A percentile compares a stretch with the other conserved stretches of the same genome.
These are phyloP conservation scores for Pistacia atlantica DNA, from an alignment of 345 rosid species.

Conservation along the genomic window DNA sequence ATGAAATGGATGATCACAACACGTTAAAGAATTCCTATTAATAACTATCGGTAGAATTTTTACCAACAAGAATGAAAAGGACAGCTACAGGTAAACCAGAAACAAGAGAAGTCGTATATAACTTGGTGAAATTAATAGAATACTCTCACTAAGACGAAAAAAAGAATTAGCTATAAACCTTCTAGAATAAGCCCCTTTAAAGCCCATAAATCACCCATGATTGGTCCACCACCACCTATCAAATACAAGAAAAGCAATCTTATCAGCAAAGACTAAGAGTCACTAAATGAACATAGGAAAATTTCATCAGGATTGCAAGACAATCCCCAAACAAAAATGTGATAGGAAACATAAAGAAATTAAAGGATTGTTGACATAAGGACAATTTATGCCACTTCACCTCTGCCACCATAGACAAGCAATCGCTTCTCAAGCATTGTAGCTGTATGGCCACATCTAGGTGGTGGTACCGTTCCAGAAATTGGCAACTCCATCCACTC, in stretches of 20 bases:
- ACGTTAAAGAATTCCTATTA: neutral
- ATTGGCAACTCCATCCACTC: slow-evolving; percentile 93
- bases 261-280: slow-evolving; percentile 21
- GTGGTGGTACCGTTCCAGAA: slow-evolving; percentile 82
- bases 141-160: too few relatives aligned
- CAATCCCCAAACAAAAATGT: slow-evolving; percentile 6
- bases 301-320: neutral
- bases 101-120: too few relatives aligned
- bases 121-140: too few relatives aligned
- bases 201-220: slow-evolving; percentile 99
- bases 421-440: slow-evolving; percentile 95
- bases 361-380: neutral
- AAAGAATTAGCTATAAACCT: slow-evolving; percentile 50
- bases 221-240: slow-evolving; percentile 96
- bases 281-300: neutral
- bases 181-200: slow-evolving; percentile 94
- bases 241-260: slow-evolving; percentile 26
- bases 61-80: neutral
- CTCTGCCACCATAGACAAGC: slow-evolving; percentile 97
- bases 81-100: too few relatives aligned
- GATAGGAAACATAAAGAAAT: neutral
- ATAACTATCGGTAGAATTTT: neutral
- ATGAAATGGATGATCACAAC: neutral
- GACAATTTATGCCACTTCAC: slow-evolving; percentile 33
- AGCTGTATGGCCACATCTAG: slow-evolving; percentile 97